Evolutionary conservation across 805 yeast genomes (phyloP), one percentile per base, ranked within the genome.

Genomic region (Ogataea trehalophila): DNA sequence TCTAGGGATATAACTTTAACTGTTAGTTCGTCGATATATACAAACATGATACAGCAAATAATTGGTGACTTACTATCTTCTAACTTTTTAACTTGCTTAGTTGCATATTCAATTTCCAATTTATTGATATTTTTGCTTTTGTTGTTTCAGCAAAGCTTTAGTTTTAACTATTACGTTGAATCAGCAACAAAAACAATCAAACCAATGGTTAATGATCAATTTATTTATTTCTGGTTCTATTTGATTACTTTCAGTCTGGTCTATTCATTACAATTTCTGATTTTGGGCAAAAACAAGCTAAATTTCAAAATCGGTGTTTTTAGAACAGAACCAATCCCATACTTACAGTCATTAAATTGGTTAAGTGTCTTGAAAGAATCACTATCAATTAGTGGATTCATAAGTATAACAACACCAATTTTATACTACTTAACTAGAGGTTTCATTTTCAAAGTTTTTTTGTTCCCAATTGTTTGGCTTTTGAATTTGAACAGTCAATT

Each of bases 221-320:
- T 65, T 67, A 71, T 80, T 4, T 79, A 68, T 56, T 77, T 65
- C 54, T 77, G 80, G 76, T 78, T 70, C 56, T 71, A 68, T 39
- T 66, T 76, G 23, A 11, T 66, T 1, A 60, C 70, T 23, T 56
- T 73, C 7, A 76, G 80, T 0, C 33, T 71, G 0, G 34, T 71
- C 7, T 85, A 83, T 60, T 57, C 81, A 7, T 43, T 70, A 1
- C 81, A 77, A 50, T 84, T 77, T 57, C 54, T 77, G 14, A 54
- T 76, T 0, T 72, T 78, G 47, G 85, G 82, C 59, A 68, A 79
- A 51, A 81, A 81, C 61, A 72, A 78, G 48, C 65, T 85, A 37
- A 60, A 65, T 1, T 76, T 83, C 61, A 57, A 64, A 41, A 70
- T 69, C 47, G 77, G 78, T 8, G 64, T 69, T 13, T 65, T 63